phyloP scores from a whole-genome alignment of 208 protist species.

The Strigomonas culicis region DNA sequence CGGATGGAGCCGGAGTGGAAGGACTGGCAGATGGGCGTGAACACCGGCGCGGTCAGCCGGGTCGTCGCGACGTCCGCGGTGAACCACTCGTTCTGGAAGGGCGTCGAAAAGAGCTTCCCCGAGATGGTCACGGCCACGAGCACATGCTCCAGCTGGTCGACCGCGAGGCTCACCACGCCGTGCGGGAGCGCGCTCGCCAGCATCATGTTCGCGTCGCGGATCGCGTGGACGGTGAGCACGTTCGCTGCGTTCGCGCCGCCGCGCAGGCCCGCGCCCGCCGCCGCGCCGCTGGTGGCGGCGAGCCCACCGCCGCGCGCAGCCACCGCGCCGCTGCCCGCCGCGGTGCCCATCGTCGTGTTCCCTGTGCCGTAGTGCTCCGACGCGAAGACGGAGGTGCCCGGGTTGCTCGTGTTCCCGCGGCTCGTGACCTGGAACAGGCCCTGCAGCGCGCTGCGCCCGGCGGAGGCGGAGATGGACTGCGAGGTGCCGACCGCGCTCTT shows the following conservation, averaged over 20 bases:
- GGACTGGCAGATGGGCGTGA: conserved; percentile 72
- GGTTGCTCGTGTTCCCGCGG: too few relatives aligned
- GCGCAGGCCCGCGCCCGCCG: too few relatives aligned
- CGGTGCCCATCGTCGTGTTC: too few relatives aligned
- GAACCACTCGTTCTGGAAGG: conserved; percentile 46
- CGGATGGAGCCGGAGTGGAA: conserved; percentile 85
- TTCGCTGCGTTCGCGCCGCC: background rate
- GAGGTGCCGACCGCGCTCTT: background rate
- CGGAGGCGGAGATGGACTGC: too few relatives aligned
- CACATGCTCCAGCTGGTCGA: conserved; percentile 66
- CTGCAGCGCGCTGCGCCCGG: background rate
- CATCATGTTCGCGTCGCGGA: conserved; percentile 3
- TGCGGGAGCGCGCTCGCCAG: conserved; percentile 4
- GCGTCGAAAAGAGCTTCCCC: conserved; percentile 62
- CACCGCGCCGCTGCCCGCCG: too few relatives aligned
- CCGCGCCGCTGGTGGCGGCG: background rate
- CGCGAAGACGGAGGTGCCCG: too few relatives aligned
- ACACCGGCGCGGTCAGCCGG: conserved; percentile 26
- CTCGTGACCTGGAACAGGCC: conserved; percentile 3
- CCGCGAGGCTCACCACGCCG: conserved; percentile 43
- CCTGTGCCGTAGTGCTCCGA: too few relatives aligned
- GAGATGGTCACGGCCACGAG: conserved; percentile 54
- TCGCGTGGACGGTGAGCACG: background rate
- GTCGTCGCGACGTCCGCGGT: background rate
- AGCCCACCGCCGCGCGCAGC: background rate